phyloP scores from a whole-genome alignment of 768 basidiomycete species.

The Boletus subcaerulescens region DNA sequence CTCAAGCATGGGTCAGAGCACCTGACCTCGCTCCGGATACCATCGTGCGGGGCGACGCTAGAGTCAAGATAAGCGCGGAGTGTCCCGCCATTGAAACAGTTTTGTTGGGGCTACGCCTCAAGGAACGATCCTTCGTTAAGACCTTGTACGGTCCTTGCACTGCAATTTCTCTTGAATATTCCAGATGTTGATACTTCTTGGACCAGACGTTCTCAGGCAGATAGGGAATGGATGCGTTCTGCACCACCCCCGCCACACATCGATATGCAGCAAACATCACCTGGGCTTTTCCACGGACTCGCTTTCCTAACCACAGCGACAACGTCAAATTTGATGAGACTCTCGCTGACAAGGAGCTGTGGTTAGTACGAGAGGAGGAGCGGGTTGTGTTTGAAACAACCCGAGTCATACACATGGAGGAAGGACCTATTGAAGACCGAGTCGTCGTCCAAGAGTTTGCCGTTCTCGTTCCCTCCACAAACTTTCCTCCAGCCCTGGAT shows the following conservation, averaged over 20 bases:
- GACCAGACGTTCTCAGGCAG: slow-evolving; percentile 5
- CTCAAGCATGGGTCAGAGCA: slow-evolving; percentile 18
- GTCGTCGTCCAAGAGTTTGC: slow-evolving; percentile 10
- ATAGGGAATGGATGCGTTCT: background rate
- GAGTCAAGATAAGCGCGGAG: slow-evolving; percentile 15
- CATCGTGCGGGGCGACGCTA: slow-evolving; percentile 10
- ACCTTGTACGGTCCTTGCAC: background rate
- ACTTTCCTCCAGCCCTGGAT: slow-evolving; percentile 16
- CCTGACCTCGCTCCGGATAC: slow-evolving; percentile 15
- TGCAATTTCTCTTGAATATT: background rate
- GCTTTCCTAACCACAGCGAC: background rate
- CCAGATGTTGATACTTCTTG: background rate
- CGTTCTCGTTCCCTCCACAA: slow-evolving; percentile 21
- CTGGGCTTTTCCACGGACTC: background rate
- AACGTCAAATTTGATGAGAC: background rate
- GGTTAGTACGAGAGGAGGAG: slow-evolving; percentile 20
- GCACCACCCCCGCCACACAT: accelerated
- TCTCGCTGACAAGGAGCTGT: slow-evolving; percentile 10
- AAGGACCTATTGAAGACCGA: background rate
- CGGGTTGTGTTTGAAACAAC: slow-evolving; percentile 14
- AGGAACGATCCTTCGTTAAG: slow-evolving; percentile 21
- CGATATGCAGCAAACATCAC: background rate
- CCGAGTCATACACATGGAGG: background rate
- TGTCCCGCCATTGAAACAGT: slow-evolving; percentile 7
- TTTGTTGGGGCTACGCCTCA: slow-evolving; percentile 14